Base-by-base conservation (phyloP, 805 yeast genomes). In the Nakazawaea wickerhamii region DNA sequence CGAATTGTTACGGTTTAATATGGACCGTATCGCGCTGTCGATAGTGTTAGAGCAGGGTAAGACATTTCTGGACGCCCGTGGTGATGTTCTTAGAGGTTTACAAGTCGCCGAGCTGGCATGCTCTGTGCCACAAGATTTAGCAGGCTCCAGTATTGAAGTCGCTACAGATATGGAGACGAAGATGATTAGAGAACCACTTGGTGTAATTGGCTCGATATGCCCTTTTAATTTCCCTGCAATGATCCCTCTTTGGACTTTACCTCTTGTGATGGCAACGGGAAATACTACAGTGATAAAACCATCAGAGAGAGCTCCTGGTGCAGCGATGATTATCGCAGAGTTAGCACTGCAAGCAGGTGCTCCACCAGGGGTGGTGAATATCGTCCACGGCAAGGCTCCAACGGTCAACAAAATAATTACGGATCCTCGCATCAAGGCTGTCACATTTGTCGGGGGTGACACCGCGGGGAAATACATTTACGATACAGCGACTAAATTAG, bases 181-280 rank as follows among this genome's bases (percentile, higher is more conserved):
- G 53, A 79, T 80, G 84, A 79, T 76, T 55, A 74, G 89, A 52
- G 83, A 77, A 59, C 87, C 87, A 34, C 65, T 82, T 47, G 91
- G 91, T 25, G 85, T 83, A 6, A 75, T 83, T 46, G 88, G 82
- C 13, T 83, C 89, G 19, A 84, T 83, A 54, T 77, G 84, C 50
- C 91, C 91, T 17, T 83, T 83, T 68, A 83, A 83, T 65, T 83
- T 83, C 76, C 91, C 91, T 20, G 90, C 87, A 34, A 83, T 83
- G 91, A 85, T 84, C 51, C 83, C 83, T 8, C 67, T 79, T 51
- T 79, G 85, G 85, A 70, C 80, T 21, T 63, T 79, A 43, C 85
- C 85, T 6, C 67, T 79, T 49, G 65, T 75, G 11, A 67, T 80
- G 45, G 83, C 74, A 37, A 81, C 88, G 18, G 91, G 91, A 49